Evolutionary conservation across 179 eudicot genomes (phyloP).

Genomic region (Monotropa hypopitys): DNA sequence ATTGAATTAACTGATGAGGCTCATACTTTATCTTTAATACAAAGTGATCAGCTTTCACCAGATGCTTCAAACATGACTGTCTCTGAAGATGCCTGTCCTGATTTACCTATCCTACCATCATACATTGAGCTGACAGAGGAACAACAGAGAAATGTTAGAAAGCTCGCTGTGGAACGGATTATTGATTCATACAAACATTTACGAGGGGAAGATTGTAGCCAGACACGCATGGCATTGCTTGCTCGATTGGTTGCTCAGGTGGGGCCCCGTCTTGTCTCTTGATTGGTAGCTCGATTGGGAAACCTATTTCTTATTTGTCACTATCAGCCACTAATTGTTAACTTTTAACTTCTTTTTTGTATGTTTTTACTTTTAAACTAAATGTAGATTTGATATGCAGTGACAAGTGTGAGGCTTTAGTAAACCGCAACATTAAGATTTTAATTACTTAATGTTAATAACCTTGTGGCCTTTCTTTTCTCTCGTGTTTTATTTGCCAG

Average conservation of each 20-base stretch:
- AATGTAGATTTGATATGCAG: conserved; percentile 1
- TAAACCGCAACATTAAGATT: neutral
- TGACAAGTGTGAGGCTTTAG: conserved; percentile 7
- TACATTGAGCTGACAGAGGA: conserved; percentile 56
- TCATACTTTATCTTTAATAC: conserved; percentile 25
- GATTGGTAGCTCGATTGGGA: conserved; percentile 8
- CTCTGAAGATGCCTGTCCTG: conserved; percentile 43
- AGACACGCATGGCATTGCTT: conserved; percentile 60
- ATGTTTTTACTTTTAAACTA: neutral
- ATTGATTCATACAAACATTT: conserved; percentile 41
- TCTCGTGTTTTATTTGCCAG: neutral
- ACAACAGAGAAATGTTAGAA: conserved; percentile 33
- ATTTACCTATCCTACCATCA: conserved; percentile 52
- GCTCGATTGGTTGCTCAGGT: conserved; percentile 93
- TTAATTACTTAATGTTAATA: neutral
- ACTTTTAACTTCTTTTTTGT: neutral
- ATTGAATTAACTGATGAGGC: conserved; percentile 23
- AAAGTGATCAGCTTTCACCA: conserved; percentile 54
- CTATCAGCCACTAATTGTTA: conserved; percentile 1
- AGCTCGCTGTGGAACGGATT: conserved; percentile 52
- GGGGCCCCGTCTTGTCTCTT: conserved; percentile 18
- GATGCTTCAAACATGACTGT: conserved; percentile 26
- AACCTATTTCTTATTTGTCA: conserved; percentile 8
- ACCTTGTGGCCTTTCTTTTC: neutral
- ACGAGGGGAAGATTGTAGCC: conserved; percentile 29